phyloP scores from a whole-genome alignment of 495 filamentous ascomycete genomes.

The Halenospora varia region DNA sequence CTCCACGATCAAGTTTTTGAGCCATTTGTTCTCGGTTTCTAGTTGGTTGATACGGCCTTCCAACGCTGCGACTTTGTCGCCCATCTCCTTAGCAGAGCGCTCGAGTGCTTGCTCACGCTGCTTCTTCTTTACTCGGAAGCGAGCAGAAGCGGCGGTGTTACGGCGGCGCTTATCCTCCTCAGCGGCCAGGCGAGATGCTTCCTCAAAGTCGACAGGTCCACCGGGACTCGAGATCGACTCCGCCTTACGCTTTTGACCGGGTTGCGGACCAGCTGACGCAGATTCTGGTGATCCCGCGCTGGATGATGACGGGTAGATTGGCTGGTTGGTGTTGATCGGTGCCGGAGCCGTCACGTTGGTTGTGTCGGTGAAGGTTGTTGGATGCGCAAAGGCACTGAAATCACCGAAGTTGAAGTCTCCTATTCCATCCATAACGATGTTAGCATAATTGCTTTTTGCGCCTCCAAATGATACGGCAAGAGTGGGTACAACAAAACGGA shows the following conservation, averaged over 20 bases:
- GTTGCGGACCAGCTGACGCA: slow-evolving; percentile 24
- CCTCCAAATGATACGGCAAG: background rate
- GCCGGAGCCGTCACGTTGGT: slow-evolving; percentile 35
- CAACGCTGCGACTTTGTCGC: slow-evolving; percentile 72
- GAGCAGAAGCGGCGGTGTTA: slow-evolving; percentile 91
- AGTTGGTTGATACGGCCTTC: slow-evolving; percentile 81
- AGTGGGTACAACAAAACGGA: background rate
- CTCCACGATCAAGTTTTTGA: slow-evolving; percentile 89
- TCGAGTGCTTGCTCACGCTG: slow-evolving; percentile 93
- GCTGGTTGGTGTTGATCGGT: slow-evolving; percentile 42
- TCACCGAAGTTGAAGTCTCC: slow-evolving; percentile 26
- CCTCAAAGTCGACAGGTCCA: slow-evolving; percentile 50
- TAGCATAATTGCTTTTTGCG: slow-evolving; percentile 30
- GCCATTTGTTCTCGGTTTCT: slow-evolving; percentile 95
- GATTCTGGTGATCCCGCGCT: slow-evolving; percentile 39
- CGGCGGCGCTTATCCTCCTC: slow-evolving; percentile 97
- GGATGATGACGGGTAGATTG: slow-evolving; percentile 33
- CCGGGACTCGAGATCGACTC: slow-evolving; percentile 29
- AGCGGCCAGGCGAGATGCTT: slow-evolving; percentile 70
- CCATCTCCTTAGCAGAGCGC: slow-evolving; percentile 83
- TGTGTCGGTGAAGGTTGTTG: slow-evolving; percentile 2
- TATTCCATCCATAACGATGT: slow-evolving; percentile 18
- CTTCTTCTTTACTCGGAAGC: slow-evolving; percentile 99
- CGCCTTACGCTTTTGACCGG: slow-evolving; percentile 49
- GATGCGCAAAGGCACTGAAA: slow-evolving; percentile 34